Percentiles rank a stretch among this genome's conserved stretches.
Conservation (phyloP, 2,329 filamentous ascomycete species). For the Aureobasidium sp. region DNA sequence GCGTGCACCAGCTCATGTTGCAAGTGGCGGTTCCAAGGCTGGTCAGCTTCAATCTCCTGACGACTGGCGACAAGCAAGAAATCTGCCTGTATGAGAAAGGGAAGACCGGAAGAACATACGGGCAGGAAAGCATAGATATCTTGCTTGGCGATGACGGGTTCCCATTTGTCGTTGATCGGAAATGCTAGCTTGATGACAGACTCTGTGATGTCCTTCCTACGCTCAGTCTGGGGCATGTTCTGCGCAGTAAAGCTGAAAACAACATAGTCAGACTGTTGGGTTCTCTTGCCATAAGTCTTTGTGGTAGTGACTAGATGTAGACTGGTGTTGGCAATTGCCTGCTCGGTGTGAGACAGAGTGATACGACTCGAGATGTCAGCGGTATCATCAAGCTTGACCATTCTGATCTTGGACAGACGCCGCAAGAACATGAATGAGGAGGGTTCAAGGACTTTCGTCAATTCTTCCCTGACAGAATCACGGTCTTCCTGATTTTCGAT, state of each 20-base stretch:
- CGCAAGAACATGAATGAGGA: conserved; percentile 28
- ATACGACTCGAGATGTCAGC: not conserved
- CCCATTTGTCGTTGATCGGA: conserved; percentile 16
- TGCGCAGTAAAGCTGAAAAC: conserved; percentile 9
- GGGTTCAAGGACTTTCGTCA: conserved; percentile 22
- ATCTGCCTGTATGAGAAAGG: conserved; percentile 21
- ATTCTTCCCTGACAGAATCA: not conserved
- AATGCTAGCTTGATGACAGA: conserved; percentile 22
- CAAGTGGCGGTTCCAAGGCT: conserved; percentile 16
- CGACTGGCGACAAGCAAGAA: conserved; percentile 20
- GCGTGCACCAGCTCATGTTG: conserved; percentile 3
- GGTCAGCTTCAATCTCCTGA: conserved; percentile 14
- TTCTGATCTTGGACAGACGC: conserved; percentile 22
- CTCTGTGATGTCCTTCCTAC: conserved; percentile 16
- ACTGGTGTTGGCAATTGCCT: no score
- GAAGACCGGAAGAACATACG: conserved; percentile 22
- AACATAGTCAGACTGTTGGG: not conserved
- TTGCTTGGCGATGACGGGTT: conserved; percentile 13
- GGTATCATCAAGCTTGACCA: conserved; percentile 13
- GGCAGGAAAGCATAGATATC: conserved; percentile 23
- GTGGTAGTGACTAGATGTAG: not conserved
- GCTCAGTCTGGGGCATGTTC: conserved; percentile 18
- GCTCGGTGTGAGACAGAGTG: not conserved
- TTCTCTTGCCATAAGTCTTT: not conserved
- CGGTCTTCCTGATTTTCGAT: conserved; percentile 19